Percentiles rank a stretch among this genome's conserved stretches.
These are phyloP conservation scores for Hanseniaspora lindneri DNA, from an alignment of 805 yeast genomes.

Conservation along the genomic window DNA sequence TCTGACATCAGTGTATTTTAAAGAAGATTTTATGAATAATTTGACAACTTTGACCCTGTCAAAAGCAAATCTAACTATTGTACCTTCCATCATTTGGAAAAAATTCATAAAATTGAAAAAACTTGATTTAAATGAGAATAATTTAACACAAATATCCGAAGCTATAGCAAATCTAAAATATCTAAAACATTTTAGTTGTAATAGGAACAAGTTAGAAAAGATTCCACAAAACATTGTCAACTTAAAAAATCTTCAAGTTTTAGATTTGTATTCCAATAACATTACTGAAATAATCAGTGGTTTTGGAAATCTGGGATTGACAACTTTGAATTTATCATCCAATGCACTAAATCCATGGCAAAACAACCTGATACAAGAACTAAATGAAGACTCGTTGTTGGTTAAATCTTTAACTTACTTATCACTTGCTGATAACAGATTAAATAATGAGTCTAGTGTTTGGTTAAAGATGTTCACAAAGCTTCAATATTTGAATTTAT, in stretches of 20 bases:
- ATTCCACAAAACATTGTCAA: constrained; percentile 57
- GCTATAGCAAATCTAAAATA: constrained; percentile 49
- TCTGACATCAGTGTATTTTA: constrained; percentile 51
- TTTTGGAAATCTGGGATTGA: constrained; percentile 53
- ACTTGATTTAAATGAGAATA: constrained; percentile 68
- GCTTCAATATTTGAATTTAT: constrained; percentile 54
- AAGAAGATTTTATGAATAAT: constrained; percentile 34
- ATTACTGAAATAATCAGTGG: constrained; percentile 55
- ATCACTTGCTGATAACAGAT: constrained; percentile 69
- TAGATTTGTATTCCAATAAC: constrained; percentile 80
- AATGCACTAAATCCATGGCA: constrained; percentile 42
- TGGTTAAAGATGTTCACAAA: constrained; percentile 47
- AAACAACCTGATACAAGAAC: constrained; percentile 24
- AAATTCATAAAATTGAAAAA: constrained; percentile 57
- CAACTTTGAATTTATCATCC: constrained; percentile 57
- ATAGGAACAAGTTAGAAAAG: constrained; percentile 59
- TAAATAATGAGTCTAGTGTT: constrained; percentile 66
- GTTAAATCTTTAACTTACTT: constrained; percentile 46
- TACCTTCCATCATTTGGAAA: constrained; percentile 52
- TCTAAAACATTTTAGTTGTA: constrained; percentile 55
- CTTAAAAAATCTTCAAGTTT: constrained; percentile 44
- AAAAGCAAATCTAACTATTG: constrained; percentile 67
- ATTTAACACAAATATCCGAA: constrained; percentile 61
- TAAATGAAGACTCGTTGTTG: constrained; percentile 26
- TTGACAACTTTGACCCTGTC: constrained; percentile 64